Evolutionary conservation across 257 asterid species (phyloP).

Genomic region (Nicotiana noctiflora): DNA sequence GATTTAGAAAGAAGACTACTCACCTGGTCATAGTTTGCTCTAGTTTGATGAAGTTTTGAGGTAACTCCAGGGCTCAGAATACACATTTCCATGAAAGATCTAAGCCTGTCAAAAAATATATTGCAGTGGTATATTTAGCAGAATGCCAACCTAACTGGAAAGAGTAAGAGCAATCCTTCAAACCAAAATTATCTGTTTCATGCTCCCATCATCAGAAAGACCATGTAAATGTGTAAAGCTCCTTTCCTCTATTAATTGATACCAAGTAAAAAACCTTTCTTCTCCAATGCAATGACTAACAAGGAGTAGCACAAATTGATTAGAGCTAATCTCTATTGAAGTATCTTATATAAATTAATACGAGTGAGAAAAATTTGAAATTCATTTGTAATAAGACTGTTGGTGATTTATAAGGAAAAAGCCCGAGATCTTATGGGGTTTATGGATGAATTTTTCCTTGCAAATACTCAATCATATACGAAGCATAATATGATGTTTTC

Average conservation of each 20-base stretch:
- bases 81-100: conserved; percentile 98
- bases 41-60: conserved; percentile 50
- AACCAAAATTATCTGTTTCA: neutral
- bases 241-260: neutral
- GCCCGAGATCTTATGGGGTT: neutral
- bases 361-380: neutral
- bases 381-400: neutral
- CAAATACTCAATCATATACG: neutral
- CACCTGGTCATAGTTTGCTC: conserved; percentile 50
- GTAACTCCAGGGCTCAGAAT: conserved; percentile 77
- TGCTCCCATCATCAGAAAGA: neutral
- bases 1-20: conserved; percentile 14
- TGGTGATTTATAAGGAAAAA: neutral
- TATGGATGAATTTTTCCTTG: neutral
- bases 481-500: neutral
- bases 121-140: neutral
- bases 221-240: neutral
- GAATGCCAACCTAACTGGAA: neutral
- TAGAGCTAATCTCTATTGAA: neutral
- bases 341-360: neutral
- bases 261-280: neutral
- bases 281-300: neutral
- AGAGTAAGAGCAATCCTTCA: neutral
- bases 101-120: conserved; percentile 49
- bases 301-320: conserved; percentile 4